phyloP scores from a whole-genome alignment of 345 rosid species.

The Erodium maritimum region DNA sequence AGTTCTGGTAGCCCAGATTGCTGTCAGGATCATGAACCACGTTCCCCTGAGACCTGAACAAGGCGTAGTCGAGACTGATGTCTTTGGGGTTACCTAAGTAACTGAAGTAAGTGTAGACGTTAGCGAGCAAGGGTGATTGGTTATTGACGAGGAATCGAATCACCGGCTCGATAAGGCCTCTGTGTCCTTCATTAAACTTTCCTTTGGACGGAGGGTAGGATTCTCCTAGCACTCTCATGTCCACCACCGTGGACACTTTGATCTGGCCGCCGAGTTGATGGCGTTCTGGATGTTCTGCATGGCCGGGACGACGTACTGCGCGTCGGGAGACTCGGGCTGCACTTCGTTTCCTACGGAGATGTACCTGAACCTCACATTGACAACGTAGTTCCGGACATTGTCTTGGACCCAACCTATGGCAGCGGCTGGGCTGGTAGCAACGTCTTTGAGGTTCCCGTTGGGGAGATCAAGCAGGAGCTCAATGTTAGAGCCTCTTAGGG shows the following conservation, averaged over 20 bases:
- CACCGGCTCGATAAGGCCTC: too few relatives aligned
- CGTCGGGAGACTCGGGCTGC: constrained; percentile 13
- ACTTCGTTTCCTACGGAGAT: constrained; percentile 60
- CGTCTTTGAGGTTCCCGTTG: neutral
- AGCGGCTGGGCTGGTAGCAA: constrained; percentile 30
- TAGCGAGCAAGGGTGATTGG: constrained; percentile 23
- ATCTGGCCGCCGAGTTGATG: constrained; percentile 20
- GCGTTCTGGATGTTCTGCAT: constrained; percentile 32
- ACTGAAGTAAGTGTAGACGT: constrained; percentile 23
- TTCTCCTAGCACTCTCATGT: constrained; percentile 13
- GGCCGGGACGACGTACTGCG: constrained; percentile 37
- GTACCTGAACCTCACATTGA: constrained; percentile 35
- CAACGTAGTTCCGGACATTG: constrained; percentile 27
- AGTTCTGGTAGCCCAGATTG: constrained; percentile 12
- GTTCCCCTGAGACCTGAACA: constrained; percentile 12
- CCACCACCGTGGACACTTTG: constrained; percentile 34
- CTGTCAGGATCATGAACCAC: constrained; percentile 12
- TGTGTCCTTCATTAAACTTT: too few relatives aligned
- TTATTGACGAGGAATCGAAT: constrained; percentile 17
- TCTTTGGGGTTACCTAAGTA: constrained; percentile 7
- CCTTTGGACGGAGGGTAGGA: too few relatives aligned
- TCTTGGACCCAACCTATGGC: constrained; percentile 39
- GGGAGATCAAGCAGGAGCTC: constrained; percentile 10
- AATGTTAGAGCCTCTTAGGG: constrained; percentile 14
- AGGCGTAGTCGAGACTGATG: constrained; percentile 11